Conservation (phyloP, 805 yeast genomes). For the Kuraishia borneana region DNA sequence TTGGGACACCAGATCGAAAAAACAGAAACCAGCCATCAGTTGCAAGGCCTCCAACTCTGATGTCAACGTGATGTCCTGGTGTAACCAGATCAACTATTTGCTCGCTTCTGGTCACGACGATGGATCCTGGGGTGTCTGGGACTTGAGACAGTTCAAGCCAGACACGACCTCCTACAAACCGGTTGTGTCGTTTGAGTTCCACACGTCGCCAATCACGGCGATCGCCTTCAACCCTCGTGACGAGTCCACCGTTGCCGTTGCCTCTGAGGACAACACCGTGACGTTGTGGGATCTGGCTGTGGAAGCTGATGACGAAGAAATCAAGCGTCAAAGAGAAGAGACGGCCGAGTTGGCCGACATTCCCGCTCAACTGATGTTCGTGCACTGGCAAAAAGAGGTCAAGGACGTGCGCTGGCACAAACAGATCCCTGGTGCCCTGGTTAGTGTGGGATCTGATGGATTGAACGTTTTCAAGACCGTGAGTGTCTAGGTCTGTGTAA, state of each 20-base stretch:
- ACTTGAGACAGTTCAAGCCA: constrained; percentile 72
- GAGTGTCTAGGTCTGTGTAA: constrained; percentile 78
- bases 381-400: constrained; percentile 96
- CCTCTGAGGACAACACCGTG: constrained; percentile 93
- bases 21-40: constrained; percentile 82
- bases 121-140: constrained; percentile 98
- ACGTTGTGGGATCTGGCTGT: constrained; percentile 97
- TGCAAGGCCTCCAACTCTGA: constrained; percentile 74
- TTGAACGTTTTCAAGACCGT: constrained; percentile 93
- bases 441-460: constrained; percentile 94
- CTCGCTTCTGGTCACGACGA: constrained; percentile 96
- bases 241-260: constrained; percentile 91
- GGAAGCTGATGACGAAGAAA: constrained; percentile 97
- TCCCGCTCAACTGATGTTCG: constrained; percentile 92
- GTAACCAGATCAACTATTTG: constrained; percentile 72
- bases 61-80: constrained; percentile 95
- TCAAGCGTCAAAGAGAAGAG: constrained; percentile 72
- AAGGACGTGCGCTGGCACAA: constrained; percentile 97
- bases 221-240: constrained; percentile 92
- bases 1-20: constrained; percentile 94
- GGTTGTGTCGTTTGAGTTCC: constrained; percentile 93
- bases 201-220: constrained; percentile 85
- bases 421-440: constrained; percentile 93
- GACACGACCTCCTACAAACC: constrained; percentile 46
- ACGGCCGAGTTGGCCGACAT: constrained; percentile 74